Evolutionary conservation across 164 flowering plant genomes (phyloP), one percentile per base, ranked within the genome.

Genomic region (Tinospora cordifolia): DNA sequence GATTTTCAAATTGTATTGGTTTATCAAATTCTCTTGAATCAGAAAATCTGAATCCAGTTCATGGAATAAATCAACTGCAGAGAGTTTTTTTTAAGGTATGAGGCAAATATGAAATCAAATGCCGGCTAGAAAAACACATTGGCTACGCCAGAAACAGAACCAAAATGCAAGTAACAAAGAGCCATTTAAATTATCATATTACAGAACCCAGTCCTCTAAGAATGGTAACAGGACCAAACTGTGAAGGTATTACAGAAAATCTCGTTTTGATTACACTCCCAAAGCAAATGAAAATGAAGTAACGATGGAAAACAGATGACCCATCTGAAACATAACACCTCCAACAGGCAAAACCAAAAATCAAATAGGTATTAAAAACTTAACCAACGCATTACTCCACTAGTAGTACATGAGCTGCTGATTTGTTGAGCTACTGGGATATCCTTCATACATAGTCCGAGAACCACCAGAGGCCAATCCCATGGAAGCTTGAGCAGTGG

Each of bases 401-500:
- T 87, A 92, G 76, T 92, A 94, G 72, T 94, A 94, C 96, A 93
- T 87, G 74, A 88, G 86, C 68, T 89, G 98, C 81, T 90, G 98
- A 13, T 87, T 87, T 4, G 89, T 68, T 1, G 77, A 68, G 46
- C 62, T 66, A 64, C 65, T 70, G 38, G 83, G 71, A 25, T 80
- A 80, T 8, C 80, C 80, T 58, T 75, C 90, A 67, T 90, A 91
- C 74, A 87, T 79, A 62, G 82, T 86, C 86, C 84, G 92, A 66
- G 83, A 83, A 19, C 92, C 91, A 57, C 86, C 88, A 12, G 76
- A 72, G 59, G 14, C 63, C 62, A 75, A 65, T 65, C 93, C 95
- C 27, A 86, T 87, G 17, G 93, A 86, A 4, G 91, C 92, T 72
- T 86, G 92, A 80, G 91, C 88, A 22, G 87, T 82, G 24, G 87